Conservation (phyloP, 768 basidiomycete species). For the Macrolepiota albuminosa region DNA sequence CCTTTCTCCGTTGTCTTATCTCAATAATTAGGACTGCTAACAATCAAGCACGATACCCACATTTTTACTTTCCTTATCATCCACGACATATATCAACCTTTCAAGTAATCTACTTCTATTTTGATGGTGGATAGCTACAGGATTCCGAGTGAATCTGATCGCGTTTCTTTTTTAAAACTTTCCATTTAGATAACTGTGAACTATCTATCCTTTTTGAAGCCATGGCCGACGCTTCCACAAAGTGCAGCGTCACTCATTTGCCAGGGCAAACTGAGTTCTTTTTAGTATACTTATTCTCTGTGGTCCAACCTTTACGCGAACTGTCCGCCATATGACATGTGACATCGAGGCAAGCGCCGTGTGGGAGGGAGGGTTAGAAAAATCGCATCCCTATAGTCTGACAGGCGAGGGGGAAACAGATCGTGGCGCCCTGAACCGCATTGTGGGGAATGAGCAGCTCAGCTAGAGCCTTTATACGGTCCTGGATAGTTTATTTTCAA, state of each 20-base stretch:
- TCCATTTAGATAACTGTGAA: not conserved
- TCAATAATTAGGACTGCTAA: slow-evolving; percentile 9
- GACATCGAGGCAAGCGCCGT: not conserved
- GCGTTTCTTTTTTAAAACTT: not conserved
- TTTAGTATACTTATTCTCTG: not conserved
- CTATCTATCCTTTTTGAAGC: not conserved
- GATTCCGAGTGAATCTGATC: not conserved
- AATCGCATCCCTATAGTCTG: slow-evolving; percentile 73
- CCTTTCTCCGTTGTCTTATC: slow-evolving; percentile 2
- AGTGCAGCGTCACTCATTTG: not conserved
- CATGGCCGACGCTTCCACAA: not conserved
- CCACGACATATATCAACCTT: not conserved
- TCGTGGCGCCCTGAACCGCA: slow-evolving; percentile 48
- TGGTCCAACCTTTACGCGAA: not conserved
- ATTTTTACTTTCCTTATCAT: not conserved
- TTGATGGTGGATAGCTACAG: slow-evolving; percentile 1
- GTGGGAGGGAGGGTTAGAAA: too few relatives aligned
- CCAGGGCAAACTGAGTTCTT: not conserved
- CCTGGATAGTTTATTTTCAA: not conserved
- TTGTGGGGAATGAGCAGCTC: too few relatives aligned
- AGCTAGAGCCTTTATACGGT: not conserved
- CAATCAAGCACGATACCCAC: slow-evolving; percentile 11
- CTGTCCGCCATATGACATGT: not conserved
- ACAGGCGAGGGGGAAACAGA: slow-evolving; percentile 14
- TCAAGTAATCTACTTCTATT: slow-evolving; percentile 5